Conservation (phyloP, 2,329 filamentous ascomycete genomes). For the Colletotrichum sp. region DNA sequence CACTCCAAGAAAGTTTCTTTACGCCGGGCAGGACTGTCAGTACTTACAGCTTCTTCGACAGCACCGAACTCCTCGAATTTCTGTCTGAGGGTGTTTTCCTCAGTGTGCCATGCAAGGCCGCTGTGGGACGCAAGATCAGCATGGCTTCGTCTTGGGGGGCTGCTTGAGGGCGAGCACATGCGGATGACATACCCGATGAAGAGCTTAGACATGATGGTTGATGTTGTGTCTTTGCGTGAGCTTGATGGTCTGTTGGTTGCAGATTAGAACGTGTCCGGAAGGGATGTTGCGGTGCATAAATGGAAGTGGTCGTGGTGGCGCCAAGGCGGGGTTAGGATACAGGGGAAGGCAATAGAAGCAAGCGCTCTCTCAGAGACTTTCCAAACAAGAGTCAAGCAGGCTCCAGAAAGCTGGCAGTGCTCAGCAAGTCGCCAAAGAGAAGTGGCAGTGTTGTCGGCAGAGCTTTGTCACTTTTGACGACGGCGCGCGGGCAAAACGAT, state of each 20-base stretch:
- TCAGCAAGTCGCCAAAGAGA: not conserved
- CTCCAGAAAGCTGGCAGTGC: not conserved
- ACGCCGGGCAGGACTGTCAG: slow-evolving; percentile 15
- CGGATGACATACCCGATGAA: slow-evolving; percentile 80
- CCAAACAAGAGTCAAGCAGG: not conserved
- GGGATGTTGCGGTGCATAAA: slow-evolving; percentile 16
- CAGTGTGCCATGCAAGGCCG: slow-evolving; percentile 98
- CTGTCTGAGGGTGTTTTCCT: slow-evolving; percentile 81
- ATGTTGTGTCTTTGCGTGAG: not conserved
- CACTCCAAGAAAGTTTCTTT: slow-evolving; percentile 13
- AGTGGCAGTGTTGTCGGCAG: slow-evolving; percentile 12
- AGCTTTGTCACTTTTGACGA: slow-evolving; percentile 15
- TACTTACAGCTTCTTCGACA: slow-evolving; percentile 93
- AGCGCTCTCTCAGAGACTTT: slow-evolving; percentile 4
- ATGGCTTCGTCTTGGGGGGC: not conserved
- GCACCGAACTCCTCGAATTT: slow-evolving; percentile 93
- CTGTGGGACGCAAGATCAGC: slow-evolving; percentile 46
- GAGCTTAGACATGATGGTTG: slow-evolving; percentile 79
- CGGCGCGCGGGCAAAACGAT: not conserved
- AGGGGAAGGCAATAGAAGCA: not conserved
- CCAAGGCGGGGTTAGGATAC: slow-evolving; percentile 6
- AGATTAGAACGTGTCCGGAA: slow-evolving; percentile 3
- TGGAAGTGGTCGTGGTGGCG: slow-evolving; percentile 12
- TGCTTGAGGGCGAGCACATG: not conserved
- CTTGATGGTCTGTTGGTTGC: not conserved